These are phyloP conservation scores for Populus tremula DNA, from an alignment of 345 rosid genomes.

Conservation along the genomic window DNA sequence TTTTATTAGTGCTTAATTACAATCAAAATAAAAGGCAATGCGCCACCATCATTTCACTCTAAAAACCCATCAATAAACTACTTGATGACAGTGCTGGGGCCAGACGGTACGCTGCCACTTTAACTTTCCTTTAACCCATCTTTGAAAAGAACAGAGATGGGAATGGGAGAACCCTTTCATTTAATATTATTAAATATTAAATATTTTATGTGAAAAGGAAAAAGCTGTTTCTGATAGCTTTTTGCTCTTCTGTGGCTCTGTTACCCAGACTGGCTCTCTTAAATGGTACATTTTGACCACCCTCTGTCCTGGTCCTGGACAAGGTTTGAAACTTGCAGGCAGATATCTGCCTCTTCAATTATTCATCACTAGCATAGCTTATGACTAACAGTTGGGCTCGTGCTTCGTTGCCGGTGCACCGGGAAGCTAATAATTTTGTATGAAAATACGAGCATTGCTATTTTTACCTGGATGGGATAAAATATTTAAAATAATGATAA, in stretches of 20 bases:
- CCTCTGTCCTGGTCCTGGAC: not conserved
- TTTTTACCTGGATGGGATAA: too few species aligned
- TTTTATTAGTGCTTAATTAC: not conserved
- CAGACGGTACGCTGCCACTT: not conserved
- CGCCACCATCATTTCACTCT: not conserved
- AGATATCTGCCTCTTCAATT: not conserved
- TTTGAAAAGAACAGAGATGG: not conserved
- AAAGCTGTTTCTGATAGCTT: not conserved
- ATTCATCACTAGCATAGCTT: too few species aligned
- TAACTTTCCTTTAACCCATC: not conserved
- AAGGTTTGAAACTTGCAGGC: not conserved
- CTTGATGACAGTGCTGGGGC: not conserved
- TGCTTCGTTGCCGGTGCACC: too few species aligned
- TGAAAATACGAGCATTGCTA: too few species aligned
- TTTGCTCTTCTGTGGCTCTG: not conserved
- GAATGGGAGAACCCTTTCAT: not conserved
- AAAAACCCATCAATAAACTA: not conserved
- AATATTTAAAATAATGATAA: too few species aligned
- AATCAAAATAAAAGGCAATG: not conserved
- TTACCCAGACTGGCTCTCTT: not conserved
- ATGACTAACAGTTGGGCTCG: too few species aligned
- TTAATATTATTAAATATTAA: too few species aligned
- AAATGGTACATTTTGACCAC: not conserved
- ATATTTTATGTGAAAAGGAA: not conserved
- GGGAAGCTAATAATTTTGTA: too few species aligned